These are phyloP conservation scores for Aspergillus piperis DNA, from an alignment of 2,329 filamentous ascomycete species.

Conservation along the genomic window DNA sequence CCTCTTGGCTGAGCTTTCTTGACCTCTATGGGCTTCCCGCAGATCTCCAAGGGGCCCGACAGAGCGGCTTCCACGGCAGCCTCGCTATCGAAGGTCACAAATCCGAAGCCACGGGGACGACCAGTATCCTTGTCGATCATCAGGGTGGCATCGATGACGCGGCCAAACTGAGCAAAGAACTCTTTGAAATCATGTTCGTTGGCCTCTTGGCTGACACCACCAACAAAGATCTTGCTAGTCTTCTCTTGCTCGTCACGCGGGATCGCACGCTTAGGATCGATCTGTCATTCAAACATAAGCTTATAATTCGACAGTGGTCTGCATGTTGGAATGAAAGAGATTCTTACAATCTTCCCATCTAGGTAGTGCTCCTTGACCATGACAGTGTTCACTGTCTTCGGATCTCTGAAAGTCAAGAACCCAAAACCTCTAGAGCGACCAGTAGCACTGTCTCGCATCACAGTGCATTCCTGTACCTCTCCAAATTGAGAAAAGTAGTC, in stretches of 20 bases:
- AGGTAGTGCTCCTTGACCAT: constrained; percentile 99
- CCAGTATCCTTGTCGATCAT: constrained; percentile 99
- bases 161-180: constrained; percentile 95
- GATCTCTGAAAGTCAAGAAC: constrained; percentile 96
- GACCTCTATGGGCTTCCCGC: constrained; percentile 95
- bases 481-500: constrained; percentile 98
- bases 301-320: neutral
- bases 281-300: constrained; percentile 57
- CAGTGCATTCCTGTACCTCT: constrained; percentile 95
- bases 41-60: constrained; percentile 80
- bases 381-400: constrained; percentile 96
- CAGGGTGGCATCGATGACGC: constrained; percentile 93
- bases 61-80: constrained; percentile 91
- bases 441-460: constrained; percentile 96
- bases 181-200: constrained; percentile 95
- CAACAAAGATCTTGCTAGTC: constrained; percentile 98
- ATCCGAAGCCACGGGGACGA: constrained; percentile 92
- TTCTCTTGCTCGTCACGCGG: constrained; percentile 97
- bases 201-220: constrained; percentile 94
- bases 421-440: constrained; percentile 94
- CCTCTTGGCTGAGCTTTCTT: constrained; percentile 96
- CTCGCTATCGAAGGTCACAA: constrained; percentile 97
- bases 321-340: constrained; percentile 8
- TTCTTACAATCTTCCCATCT: constrained; percentile 92
- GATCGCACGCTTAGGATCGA: constrained; percentile 96